Conservation (phyloP, 495 filamentous ascomycete genomes). For the Neurospora terricola region DNA sequence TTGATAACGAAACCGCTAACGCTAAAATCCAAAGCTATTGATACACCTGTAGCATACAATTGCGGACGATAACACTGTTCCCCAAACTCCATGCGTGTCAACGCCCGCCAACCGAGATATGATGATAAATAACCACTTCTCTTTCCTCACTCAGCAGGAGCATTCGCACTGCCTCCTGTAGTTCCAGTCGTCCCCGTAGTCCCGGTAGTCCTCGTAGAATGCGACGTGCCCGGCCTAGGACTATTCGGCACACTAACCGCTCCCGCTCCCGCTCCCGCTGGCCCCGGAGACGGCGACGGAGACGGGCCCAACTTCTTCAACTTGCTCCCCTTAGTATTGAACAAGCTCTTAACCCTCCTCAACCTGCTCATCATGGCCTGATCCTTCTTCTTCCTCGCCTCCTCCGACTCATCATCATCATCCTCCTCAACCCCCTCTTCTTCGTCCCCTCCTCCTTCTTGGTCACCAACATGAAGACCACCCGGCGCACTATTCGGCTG, state of each 20-base stretch:
- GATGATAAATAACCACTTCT: neutral
- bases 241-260: neutral
- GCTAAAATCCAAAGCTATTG: neutral
- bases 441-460: neutral
- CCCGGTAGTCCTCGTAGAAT: slow-evolving; percentile 5
- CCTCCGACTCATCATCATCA: slow-evolving; percentile 30
- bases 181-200: neutral
- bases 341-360: slow-evolving; percentile 46
- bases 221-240: slow-evolving; percentile 20
- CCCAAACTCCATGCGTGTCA: neutral
- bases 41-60: neutral
- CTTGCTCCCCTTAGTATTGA: slow-evolving; percentile 44
- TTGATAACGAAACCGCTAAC: neutral
- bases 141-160: neutral
- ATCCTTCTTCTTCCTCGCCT: slow-evolving; percentile 40
- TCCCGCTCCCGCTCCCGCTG: neutral
- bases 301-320: slow-evolving; percentile 21
- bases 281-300: slow-evolving; percentile 12
- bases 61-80: neutral
- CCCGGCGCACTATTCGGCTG: neutral
- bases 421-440: slow-evolving; percentile 1
- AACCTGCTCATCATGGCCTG: slow-evolving; percentile 44
- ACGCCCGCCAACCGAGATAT: neutral
- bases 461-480: neutral
- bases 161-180: neutral